Percentiles rank a stretch among this genome's conserved stretches.
phyloP scores from a whole-genome alignment of 176 grass and related monocot genomes.

The Rhynchospora tenuis region DNA sequence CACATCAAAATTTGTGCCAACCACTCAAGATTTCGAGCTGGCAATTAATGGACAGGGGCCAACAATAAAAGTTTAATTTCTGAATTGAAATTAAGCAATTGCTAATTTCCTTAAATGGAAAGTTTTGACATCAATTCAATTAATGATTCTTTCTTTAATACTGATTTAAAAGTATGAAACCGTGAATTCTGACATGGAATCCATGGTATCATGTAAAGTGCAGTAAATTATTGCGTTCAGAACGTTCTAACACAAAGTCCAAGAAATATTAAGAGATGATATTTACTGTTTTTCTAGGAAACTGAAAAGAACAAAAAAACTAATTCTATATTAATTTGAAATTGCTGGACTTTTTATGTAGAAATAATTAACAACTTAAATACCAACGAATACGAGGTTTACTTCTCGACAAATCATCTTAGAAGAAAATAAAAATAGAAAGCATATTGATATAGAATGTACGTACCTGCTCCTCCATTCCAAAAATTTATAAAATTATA shows the following conservation, averaged over 20 bases:
- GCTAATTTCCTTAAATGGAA: not conserved
- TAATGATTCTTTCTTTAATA: not conserved
- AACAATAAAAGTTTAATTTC: not conserved
- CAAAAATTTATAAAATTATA: too few species aligned
- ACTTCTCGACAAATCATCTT: too few species aligned
- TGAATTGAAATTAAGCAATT: not conserved
- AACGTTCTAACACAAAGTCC: not conserved
- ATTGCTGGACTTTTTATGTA: too few species aligned
- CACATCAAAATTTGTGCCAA: not conserved
- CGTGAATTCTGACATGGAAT: not conserved
- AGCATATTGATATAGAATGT: too few species aligned
- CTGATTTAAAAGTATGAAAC: not conserved
- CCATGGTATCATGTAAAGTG: not conserved
- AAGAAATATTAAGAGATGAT: not conserved
- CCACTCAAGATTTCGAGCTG: not conserved
- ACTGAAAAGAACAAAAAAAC: not conserved
- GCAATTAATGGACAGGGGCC: not conserved
- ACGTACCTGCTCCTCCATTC: too few species aligned
- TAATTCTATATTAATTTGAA: too few species aligned
- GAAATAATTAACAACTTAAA: too few species aligned
- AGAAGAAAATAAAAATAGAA: too few species aligned
- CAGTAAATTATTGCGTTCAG: not conserved
- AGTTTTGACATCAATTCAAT: not conserved
- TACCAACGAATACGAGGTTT: too few species aligned
- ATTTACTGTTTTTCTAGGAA: not conserved